These are phyloP conservation scores for Fistulinella cinereoalba DNA, from an alignment of 1,284 basidiomycete species.

Conservation along the genomic window DNA sequence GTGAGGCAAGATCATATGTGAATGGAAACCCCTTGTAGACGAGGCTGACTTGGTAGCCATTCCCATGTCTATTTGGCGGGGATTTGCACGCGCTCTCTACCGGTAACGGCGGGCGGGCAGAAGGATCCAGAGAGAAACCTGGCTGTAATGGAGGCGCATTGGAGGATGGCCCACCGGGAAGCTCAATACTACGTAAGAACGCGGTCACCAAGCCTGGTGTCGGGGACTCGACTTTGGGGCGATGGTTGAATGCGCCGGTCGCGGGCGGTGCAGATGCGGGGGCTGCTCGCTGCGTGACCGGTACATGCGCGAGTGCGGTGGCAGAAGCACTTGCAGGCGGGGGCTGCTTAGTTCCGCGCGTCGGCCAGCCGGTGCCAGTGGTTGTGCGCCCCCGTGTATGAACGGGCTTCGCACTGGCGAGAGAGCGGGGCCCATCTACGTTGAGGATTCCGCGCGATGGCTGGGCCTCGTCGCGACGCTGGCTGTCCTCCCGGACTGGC, in stretches of 20 bases:
- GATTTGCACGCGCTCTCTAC: slow-evolving; percentile 1
- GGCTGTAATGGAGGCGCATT: slow-evolving; percentile 9
- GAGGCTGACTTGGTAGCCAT: slow-evolving; percentile 22
- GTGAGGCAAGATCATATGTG: slow-evolving; percentile 26
- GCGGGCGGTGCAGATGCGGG: slow-evolving; percentile 7
- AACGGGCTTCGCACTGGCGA: slow-evolving; percentile 4
- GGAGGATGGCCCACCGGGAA: slow-evolving; percentile 17
- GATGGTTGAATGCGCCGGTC: background rate
- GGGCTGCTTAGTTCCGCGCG: slow-evolving; percentile 5
- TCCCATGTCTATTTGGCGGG: background rate
- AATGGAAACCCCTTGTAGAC: slow-evolving; percentile 28
- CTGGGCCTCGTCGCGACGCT: slow-evolving; percentile 3
- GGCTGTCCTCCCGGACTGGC: slow-evolving; percentile 6
- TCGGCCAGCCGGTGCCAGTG: slow-evolving; percentile 3
- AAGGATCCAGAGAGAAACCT: slow-evolving; percentile 5
- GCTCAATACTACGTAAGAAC: slow-evolving; percentile 26
- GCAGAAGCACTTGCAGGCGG: slow-evolving; percentile 2
- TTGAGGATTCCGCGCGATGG: background rate
- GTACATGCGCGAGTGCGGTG: slow-evolving; percentile 8
- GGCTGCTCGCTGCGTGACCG: slow-evolving; percentile 15
- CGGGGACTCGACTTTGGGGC: slow-evolving; percentile 11
- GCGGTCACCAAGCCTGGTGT: slow-evolving; percentile 15
- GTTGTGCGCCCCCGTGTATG: slow-evolving; percentile 3
- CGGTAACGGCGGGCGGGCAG: slow-evolving; percentile 13
- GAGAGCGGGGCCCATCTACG: background rate